phyloP scores from a whole-genome alignment of 345 rosid species.

The Citrus inodora region DNA sequence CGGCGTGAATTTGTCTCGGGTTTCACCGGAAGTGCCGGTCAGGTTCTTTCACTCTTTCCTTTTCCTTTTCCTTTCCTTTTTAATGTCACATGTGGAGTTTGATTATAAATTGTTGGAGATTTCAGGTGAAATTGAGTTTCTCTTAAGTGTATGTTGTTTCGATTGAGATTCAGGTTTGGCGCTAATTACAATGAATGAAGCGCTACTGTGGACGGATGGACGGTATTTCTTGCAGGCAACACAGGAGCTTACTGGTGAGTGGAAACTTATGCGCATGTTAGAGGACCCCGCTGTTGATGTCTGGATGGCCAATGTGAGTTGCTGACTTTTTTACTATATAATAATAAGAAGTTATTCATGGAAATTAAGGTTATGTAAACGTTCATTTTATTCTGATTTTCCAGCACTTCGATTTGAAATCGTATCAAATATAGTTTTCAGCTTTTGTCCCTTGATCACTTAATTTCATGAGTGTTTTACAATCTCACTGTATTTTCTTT shows the following conservation, averaged over 20 bases:
- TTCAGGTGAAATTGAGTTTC: neutral
- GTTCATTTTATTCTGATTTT: neutral
- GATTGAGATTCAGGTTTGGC: constrained; percentile 64
- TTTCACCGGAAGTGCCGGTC: constrained; percentile 93
- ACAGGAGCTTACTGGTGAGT: constrained; percentile 70
- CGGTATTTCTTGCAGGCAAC: constrained; percentile 89
- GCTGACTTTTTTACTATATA: neutral
- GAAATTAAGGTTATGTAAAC: neutral
- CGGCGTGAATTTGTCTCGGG: constrained; percentile 90
- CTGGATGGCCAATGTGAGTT: constrained; percentile 84
- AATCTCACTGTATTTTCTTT: neutral
- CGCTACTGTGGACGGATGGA: constrained; percentile 91
- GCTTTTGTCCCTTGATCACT: neutral
- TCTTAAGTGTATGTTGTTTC: neutral
- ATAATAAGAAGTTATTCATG: neutral
- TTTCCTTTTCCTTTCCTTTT: too few species aligned
- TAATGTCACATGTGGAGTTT: neutral
- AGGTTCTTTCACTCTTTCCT: neutral
- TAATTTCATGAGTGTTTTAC: neutral
- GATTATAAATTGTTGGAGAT: neutral
- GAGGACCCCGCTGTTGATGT: constrained; percentile 80
- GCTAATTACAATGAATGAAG: constrained; percentile 67
- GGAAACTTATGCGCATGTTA: constrained; percentile 91
- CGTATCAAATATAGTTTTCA: too few species aligned
- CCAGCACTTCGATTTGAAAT: neutral